Conservation (phyloP, 768 basidiomycete species). For the Paxillus involutus region DNA sequence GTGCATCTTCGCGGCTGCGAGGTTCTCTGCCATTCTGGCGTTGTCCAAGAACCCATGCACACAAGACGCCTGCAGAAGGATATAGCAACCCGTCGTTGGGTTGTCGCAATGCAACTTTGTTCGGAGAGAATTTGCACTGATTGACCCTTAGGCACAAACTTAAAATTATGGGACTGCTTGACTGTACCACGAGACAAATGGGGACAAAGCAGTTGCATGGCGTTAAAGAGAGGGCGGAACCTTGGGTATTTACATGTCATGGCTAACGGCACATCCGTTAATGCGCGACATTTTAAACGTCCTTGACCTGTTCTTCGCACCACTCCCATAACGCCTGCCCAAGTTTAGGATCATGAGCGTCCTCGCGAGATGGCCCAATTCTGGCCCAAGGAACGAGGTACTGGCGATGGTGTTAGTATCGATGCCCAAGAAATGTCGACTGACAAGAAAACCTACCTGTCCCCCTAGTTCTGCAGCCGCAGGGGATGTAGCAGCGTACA, state of each 20-base stretch:
- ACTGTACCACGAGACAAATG: too few species aligned
- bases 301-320: conserved; percentile 34
- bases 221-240: neutral
- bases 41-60: too few species aligned
- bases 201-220: neutral
- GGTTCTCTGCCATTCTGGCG: too few species aligned
- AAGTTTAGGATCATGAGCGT: conserved; percentile 21
- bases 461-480: conserved; percentile 26
- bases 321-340: conserved; percentile 33
- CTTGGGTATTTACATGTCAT: neutral
- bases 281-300: conserved; percentile 4
- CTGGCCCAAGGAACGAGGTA: conserved; percentile 37
- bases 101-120: too few species aligned
- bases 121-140: too few species aligned
- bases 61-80: too few species aligned
- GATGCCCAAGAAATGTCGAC: neutral
- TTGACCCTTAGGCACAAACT: too few species aligned
- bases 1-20: too few species aligned
- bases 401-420: conserved; percentile 10
- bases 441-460: conserved; percentile 15
- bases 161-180: too few species aligned
- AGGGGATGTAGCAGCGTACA: conserved; percentile 30
- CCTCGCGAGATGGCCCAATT: conserved; percentile 20
- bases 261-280: neutral
- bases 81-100: too few species aligned